Evolutionary conservation across 192 early-diverging fungal species (phyloP).

Genomic region (Coemansia erecta): DNA sequence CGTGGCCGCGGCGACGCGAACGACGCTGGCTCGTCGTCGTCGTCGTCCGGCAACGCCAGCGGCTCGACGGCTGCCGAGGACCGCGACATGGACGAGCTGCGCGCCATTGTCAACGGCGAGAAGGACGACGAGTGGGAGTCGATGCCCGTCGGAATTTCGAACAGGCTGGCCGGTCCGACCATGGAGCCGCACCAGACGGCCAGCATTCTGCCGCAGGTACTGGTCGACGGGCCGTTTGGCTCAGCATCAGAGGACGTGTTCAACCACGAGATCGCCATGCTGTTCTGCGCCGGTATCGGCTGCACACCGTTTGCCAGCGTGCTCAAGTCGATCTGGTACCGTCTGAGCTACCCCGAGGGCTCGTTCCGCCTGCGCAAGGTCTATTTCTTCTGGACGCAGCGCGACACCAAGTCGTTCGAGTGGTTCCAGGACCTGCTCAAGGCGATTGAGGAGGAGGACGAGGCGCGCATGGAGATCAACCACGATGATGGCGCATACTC

Average conservation of each 20-base stretch:
- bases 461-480: conserved; percentile 31
- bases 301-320: conserved; percentile 84
- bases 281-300: conserved; percentile 82
- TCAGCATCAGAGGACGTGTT: conserved; percentile 80
- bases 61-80: conserved; percentile 24
- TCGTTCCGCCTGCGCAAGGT: conserved; percentile 69
- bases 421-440: conserved; percentile 84
- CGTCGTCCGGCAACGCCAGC: conserved; percentile 9
- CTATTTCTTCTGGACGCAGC: conserved; percentile 84
- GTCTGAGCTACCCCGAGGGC: conserved; percentile 56
- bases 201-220: conserved; percentile 61
- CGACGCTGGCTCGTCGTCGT: conserved; percentile 3
- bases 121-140: conserved; percentile 28
- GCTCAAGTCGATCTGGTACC: conserved; percentile 78
- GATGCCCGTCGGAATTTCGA: conserved; percentile 14
- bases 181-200: conserved; percentile 31
- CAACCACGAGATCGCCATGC: conserved; percentile 71
- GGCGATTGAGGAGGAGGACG: conserved; percentile 78
- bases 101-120: conserved; percentile 34
- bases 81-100: conserved; percentile 31
- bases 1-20: neutral
- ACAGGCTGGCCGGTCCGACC: neutral
- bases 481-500: conserved; percentile 17
- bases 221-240: conserved; percentile 79
- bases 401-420: conserved; percentile 82